Evolutionary conservation across 148 eudicot genomes (phyloP).

Genomic region (Selenicereus undatus): DNA sequence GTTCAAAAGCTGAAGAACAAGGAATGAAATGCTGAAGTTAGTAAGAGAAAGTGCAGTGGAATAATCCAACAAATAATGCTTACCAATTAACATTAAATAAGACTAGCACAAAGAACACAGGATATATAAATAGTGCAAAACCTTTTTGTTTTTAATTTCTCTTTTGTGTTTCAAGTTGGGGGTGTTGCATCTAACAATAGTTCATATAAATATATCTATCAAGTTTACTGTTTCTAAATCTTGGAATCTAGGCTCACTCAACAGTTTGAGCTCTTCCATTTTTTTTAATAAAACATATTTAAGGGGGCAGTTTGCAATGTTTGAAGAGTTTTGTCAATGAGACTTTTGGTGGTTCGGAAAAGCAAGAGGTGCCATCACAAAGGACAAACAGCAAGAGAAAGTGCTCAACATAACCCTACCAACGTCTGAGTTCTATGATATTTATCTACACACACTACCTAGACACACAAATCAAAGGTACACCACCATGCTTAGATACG

Average conservation of each 20-base stretch:
- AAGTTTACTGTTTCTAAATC: constrained; percentile 12
- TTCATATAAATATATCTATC: constrained; percentile 10
- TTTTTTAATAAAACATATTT: background rate
- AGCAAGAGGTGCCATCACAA: constrained; percentile 32
- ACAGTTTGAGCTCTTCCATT: constrained; percentile 19
- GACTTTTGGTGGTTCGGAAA: constrained; percentile 41
- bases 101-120: constrained; percentile 27
- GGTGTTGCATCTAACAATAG: background rate
- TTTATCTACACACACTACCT: constrained; percentile 19
- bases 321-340: constrained; percentile 18
- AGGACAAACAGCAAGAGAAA: constrained; percentile 30
- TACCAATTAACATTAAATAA: constrained; percentile 14
- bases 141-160: background rate
- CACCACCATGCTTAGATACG: background rate
- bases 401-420: constrained; percentile 37
- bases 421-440: constrained; percentile 24
- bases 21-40: constrained; percentile 18
- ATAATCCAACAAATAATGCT: constrained; percentile 30
- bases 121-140: constrained; percentile 4
- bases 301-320: constrained; percentile 20
- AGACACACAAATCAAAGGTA: constrained; percentile 11
- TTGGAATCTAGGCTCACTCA: constrained; percentile 25
- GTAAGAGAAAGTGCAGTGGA: constrained; percentile 26
- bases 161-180: constrained; percentile 11
- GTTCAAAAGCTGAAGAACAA: background rate